Evolutionary conservation across 305 asterid genomes (phyloP).

Genomic region (Fraxinus platypoda): DNA sequence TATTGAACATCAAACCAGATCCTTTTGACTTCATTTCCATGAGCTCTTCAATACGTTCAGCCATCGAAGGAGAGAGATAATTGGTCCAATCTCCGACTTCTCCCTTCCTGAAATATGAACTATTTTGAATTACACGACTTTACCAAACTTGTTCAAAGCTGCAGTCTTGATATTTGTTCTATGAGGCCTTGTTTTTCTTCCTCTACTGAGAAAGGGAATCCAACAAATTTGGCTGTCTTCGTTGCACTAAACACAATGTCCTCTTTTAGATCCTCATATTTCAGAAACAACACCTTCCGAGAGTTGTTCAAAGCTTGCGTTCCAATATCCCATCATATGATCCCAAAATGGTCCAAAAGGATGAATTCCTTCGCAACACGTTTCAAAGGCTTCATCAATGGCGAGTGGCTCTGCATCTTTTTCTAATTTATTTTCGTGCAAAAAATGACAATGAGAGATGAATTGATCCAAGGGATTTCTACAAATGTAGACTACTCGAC

Average conservation of each 20-base stretch:
- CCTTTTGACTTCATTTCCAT: slow-evolving; percentile 11
- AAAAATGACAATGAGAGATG: slow-evolving; percentile 19
- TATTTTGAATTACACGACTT: neutral
- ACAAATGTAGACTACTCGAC: slow-evolving; percentile 3
- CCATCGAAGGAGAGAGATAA: slow-evolving; percentile 13
- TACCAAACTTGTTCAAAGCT: slow-evolving; percentile 8
- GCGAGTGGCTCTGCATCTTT: neutral
- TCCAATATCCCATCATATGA: slow-evolving; percentile 24
- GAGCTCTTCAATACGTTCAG: neutral
- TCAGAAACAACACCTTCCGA: slow-evolving; percentile 19
- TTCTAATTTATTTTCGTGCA: neutral
- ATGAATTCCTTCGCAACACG: slow-evolving; percentile 24
- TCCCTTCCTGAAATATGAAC: slow-evolving; percentile 22
- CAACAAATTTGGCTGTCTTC: slow-evolving; percentile 23
- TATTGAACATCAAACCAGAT: slow-evolving; percentile 19
- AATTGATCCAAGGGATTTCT: slow-evolving; percentile 27
- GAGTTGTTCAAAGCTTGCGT: slow-evolving; percentile 10
- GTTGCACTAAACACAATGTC: neutral
- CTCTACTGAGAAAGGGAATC: slow-evolving; percentile 11
- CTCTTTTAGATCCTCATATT: slow-evolving; percentile 25
- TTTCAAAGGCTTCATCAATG: slow-evolving; percentile 19
- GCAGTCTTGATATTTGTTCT: slow-evolving; percentile 15
- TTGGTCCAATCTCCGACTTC: slow-evolving; percentile 26
- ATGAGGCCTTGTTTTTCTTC: slow-evolving; percentile 8
- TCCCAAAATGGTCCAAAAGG: slow-evolving; percentile 30